Evolutionary conservation across 2,329 filamentous ascomycete genomes (phyloP).

Genomic region (Trichoderma guizhouense): DNA sequence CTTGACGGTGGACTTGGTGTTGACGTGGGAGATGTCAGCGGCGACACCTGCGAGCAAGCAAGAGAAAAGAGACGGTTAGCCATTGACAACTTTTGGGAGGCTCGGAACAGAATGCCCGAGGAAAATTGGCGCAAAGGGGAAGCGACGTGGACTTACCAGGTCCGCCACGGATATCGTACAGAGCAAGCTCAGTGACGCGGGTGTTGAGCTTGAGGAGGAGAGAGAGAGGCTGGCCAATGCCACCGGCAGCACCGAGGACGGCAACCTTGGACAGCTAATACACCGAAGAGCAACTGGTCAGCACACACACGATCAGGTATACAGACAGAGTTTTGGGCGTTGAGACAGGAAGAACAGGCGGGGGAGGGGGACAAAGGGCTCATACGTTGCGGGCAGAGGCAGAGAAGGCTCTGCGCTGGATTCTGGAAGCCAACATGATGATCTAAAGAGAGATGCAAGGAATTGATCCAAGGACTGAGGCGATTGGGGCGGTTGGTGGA

Average conservation of each 20-base stretch:
- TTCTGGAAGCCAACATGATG: conserved; percentile 68
- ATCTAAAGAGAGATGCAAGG: conserved; percentile 18
- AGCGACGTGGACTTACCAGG: conserved; percentile 64
- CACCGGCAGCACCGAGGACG: conserved; percentile 93
- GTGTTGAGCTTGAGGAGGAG: conserved; percentile 99
- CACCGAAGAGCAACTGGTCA: conserved; percentile 23
- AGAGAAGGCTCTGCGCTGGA: conserved; percentile 79
- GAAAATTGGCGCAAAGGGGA: conserved; percentile 19
- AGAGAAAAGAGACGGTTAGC: conserved; percentile 15
- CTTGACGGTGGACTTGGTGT: conserved; percentile 93
- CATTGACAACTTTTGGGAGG: neutral
- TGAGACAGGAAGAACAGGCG: neutral
- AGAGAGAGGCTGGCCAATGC: conserved; percentile 97
- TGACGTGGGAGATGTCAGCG: conserved; percentile 97
- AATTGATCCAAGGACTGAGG: conserved; percentile 12
- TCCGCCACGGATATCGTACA: conserved; percentile 95
- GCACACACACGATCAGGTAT: neutral
- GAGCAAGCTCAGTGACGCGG: conserved; percentile 84
- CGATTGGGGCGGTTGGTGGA: conserved; percentile 17
- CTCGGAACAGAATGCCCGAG: neutral
- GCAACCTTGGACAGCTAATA: conserved; percentile 90
- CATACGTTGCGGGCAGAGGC: conserved; percentile 73
- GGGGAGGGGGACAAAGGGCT: conserved; percentile 22
- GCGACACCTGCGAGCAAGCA: conserved; percentile 69
- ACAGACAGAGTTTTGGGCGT: neutral